These are phyloP conservation scores for Vigna angularis DNA, from an alignment of 306 rosid species.

Conservation along the genomic window DNA sequence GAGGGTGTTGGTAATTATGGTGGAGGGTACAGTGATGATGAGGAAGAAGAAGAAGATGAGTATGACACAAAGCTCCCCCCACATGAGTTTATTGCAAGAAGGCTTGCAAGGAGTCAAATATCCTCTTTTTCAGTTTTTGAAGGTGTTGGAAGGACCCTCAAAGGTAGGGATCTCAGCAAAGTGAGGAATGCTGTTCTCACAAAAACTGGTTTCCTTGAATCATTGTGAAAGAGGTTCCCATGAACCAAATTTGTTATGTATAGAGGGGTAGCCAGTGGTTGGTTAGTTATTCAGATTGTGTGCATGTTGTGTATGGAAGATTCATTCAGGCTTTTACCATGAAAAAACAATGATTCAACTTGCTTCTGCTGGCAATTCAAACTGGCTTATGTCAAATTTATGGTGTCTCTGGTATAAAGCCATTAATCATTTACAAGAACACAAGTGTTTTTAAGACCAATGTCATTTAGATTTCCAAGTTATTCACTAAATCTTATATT, in stretches of 20 bases:
- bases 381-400: slow-evolving; percentile 24
- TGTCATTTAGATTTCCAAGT: not conserved
- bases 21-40: slow-evolving; percentile 46
- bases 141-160: slow-evolving; percentile 95
- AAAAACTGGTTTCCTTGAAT: slow-evolving; percentile 92
- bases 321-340: slow-evolving; percentile 32
- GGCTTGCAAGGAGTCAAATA: slow-evolving; percentile 80
- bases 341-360: slow-evolving; percentile 30
- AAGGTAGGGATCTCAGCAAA: slow-evolving; percentile 93
- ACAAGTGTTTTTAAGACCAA: slow-evolving; percentile 30
- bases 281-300: slow-evolving; percentile 34
- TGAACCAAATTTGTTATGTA: slow-evolving; percentile 37
- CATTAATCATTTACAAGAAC: slow-evolving; percentile 20
- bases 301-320: slow-evolving; percentile 34
- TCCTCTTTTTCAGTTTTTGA: slow-evolving; percentile 93
- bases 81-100: slow-evolving; percentile 84
- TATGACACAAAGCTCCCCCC: slow-evolving; percentile 67
- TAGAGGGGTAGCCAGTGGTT: slow-evolving; percentile 33
- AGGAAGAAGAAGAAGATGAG: slow-evolving; percentile 45
- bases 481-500: not conserved
- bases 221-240: slow-evolving; percentile 39
- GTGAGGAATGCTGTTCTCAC: slow-evolving; percentile 81
- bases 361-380: not conserved
- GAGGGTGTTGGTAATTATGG: slow-evolving; percentile 20
- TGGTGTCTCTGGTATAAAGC: not conserved